Evolutionary conservation across 805 yeast genomes (phyloP).

Genomic region (Priceomyces medius): DNA sequence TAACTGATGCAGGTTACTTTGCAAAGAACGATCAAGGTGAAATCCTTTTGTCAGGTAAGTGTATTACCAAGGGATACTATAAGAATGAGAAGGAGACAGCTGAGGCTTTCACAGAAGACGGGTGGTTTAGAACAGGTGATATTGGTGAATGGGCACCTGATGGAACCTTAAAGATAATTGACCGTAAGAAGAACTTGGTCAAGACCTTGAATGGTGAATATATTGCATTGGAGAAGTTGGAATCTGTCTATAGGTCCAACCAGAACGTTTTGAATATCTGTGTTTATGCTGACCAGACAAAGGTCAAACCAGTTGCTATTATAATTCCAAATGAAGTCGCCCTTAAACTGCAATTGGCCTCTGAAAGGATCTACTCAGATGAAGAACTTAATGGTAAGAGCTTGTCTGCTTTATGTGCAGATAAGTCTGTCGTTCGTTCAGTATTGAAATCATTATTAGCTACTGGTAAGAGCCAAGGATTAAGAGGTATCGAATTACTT

Average conservation of each 20-base stretch:
- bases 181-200: slow-evolving; percentile 92
- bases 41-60: slow-evolving; percentile 71
- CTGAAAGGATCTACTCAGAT: slow-evolving; percentile 48
- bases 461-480: slow-evolving; percentile 80
- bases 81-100: slow-evolving; percentile 79
- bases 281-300: slow-evolving; percentile 85
- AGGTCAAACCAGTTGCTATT: slow-evolving; percentile 91
- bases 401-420: slow-evolving; percentile 50
- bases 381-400: slow-evolving; percentile 44
- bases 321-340: slow-evolving; percentile 76
- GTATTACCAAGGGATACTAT: slow-evolving; percentile 76
- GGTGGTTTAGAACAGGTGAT: slow-evolving; percentile 97
- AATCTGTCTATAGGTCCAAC: slow-evolving; percentile 85
- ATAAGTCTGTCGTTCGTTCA: slow-evolving; percentile 53
- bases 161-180: slow-evolving; percentile 82
- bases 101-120: slow-evolving; percentile 71
- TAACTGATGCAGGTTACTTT: slow-evolving; percentile 83
- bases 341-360: slow-evolving; percentile 55
- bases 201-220: slow-evolving; percentile 97
- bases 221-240: slow-evolving; percentile 93
- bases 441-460: slow-evolving; percentile 59
- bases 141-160: slow-evolving; percentile 86
- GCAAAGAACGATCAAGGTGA: slow-evolving; percentile 95
- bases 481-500: slow-evolving; percentile 81
- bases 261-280: slow-evolving; percentile 76